A percentile compares a stretch with the other conserved stretches of the same genome.
phyloP scores from a whole-genome alignment of 345 rosid species.

The Arabidopsis thaliana region TAIR10.1 NC_003074.8:9086501-9087000 shows the following conservation, averaged over 20 bases:
- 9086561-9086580: conserved; percentile 60
- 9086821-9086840: conserved; percentile 46
- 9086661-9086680: conserved; percentile 57
- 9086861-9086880: conserved; percentile 52
- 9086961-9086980: conserved; percentile 58
- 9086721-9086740: conserved; percentile 50
- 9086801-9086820: conserved; percentile 56
- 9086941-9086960: conserved; percentile 70
- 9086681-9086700: conserved; percentile 54
- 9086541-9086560: conserved; percentile 62
- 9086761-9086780: conserved; percentile 56
- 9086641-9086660: conserved; percentile 66
- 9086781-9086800: conserved; percentile 45
- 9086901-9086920: conserved; percentile 58
- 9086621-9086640: conserved; percentile 52
- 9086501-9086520: conserved; percentile 55
- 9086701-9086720: conserved; percentile 58
- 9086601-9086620: conserved; percentile 60
- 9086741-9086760: conserved; percentile 55
- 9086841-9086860: conserved; percentile 48
- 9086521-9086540: conserved; percentile 51
- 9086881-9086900: conserved; percentile 59
- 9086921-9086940: conserved; percentile 59
- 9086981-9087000: conserved; percentile 65
- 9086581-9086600: conserved; percentile 58